Evolutionary conservation across 129 eudicot genomes (phyloP).

Genomic region (Smallanthus sonchifolius): DNA sequence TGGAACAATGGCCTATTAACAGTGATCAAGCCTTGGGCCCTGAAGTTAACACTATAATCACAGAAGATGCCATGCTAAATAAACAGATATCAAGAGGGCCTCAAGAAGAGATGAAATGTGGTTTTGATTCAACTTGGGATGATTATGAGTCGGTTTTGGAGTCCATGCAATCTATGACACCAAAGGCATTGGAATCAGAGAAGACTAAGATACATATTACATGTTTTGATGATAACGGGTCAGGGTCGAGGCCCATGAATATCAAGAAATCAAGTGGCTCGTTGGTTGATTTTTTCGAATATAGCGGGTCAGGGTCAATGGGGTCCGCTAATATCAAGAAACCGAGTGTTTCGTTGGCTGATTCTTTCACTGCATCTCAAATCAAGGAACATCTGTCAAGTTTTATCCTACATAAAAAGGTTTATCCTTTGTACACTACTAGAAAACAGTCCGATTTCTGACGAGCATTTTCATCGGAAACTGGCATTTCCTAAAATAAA

Average conservation of each 20-base stretch:
- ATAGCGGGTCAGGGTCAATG: not conserved
- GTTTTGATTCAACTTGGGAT: too few relatives aligned
- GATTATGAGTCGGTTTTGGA: too few relatives aligned
- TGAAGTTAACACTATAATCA: not conserved
- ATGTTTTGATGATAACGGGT: conserved; percentile 6
- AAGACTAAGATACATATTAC: not conserved
- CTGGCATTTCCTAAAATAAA: too few relatives aligned
- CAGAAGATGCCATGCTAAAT: not conserved
- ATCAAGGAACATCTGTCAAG: conserved; percentile 48
- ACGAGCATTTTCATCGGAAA: too few relatives aligned
- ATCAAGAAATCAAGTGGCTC: too few relatives aligned
- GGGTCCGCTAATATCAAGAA: conserved; percentile 20
- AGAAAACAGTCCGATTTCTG: too few relatives aligned
- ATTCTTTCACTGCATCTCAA: conserved; percentile 45
- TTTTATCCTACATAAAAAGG: conserved; percentile 41
- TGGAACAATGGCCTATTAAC: conserved; percentile 15
- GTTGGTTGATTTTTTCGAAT: too few relatives aligned
- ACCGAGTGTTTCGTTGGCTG: conserved; percentile 41
- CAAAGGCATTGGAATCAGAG: not conserved
- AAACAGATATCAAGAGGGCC: too few relatives aligned
- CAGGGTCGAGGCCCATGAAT: not conserved
- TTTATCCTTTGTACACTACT: conserved; percentile 3
- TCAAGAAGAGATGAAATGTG: too few relatives aligned
- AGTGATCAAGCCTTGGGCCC: not conserved
- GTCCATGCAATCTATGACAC: not conserved